Percentiles rank a stretch among this genome's conserved stretches.
These are phyloP conservation scores for Iris macrosiphon DNA, from an alignment of 106 monocot species.

Conservation along the genomic window DNA sequence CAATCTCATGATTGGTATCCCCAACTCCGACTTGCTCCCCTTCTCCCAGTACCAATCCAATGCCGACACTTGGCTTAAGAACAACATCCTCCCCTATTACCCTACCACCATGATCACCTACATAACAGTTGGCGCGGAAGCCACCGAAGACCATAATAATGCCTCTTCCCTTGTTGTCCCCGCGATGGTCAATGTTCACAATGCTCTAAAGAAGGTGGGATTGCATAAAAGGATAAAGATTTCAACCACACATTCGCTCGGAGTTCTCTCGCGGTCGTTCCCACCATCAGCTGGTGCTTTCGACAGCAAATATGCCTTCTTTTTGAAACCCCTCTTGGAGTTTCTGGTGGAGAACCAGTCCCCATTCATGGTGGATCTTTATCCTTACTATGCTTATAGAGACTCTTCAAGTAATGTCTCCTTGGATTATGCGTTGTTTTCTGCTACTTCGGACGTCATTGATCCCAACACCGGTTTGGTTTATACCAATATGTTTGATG, in stretches of 20 bases:
- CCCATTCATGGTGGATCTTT: constrained; percentile 94
- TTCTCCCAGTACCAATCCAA: constrained; percentile 92
- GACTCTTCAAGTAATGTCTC: constrained; percentile 77
- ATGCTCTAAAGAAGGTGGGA: constrained; percentile 67
- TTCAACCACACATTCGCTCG: constrained; percentile 85
- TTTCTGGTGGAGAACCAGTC: constrained; percentile 82
- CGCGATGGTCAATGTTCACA: constrained; percentile 75
- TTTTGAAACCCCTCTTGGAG: constrained; percentile 87
- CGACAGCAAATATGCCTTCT: constrained; percentile 75
- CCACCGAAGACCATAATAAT: constrained; percentile 69
- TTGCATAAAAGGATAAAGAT: constrained; percentile 79
- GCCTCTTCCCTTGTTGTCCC: constrained; percentile 74
- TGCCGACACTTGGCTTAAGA: constrained; percentile 91
- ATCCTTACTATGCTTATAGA: constrained; percentile 93
- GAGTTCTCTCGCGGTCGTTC: constrained; percentile 69
- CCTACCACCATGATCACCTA: constrained; percentile 84
- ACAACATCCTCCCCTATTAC: constrained; percentile 83
- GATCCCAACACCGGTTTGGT: constrained; percentile 97
- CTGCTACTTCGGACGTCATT: constrained; percentile 64
- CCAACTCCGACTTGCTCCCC: constrained; percentile 85
- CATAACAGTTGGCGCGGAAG: constrained; percentile 80
- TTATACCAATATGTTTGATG: constrained; percentile 93
- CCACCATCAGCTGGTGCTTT: constrained; percentile 97
- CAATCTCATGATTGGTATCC: constrained; percentile 79
- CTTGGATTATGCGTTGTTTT: constrained; percentile 72